A percentile compares a stretch with the other conserved stretches of the same genome.
Conservation (phyloP, 495 filamentous ascomycete species). For the Penicillium pancosmium region DNA sequence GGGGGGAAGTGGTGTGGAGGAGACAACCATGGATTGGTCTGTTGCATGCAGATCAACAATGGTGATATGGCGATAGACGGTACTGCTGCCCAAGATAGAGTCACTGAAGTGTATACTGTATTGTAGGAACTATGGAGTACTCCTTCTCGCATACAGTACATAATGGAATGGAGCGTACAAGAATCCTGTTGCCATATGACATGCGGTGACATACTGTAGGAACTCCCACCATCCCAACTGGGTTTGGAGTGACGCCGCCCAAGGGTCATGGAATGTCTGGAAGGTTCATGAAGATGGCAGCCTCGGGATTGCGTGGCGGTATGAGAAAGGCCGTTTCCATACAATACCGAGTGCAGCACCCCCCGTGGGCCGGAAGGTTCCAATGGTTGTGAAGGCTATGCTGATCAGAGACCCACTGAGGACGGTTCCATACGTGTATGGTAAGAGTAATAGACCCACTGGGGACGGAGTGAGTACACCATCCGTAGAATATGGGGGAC, state of each 20-base stretch:
- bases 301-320: slow-evolving; percentile 15
- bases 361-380: neutral
- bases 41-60: slow-evolving; percentile 15
- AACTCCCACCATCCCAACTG: neutral
- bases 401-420: neutral
- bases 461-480: neutral
- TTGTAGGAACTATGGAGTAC: neutral
- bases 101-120: neutral
- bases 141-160: neutral
- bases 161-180: neutral
- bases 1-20: neutral
- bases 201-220: slow-evolving; percentile 6
- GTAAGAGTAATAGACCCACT: neutral
- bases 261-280: slow-evolving; percentile 33
- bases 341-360: slow-evolving; percentile 5
- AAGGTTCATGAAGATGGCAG: slow-evolving; percentile 34
- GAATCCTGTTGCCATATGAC: slow-evolving; percentile 2
- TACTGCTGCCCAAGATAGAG: neutral
- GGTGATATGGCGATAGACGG: neutral
- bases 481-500: too few species aligned
- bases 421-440: neutral
- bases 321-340: slow-evolving; percentile 8
- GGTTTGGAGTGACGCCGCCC: slow-evolving; percentile 16
- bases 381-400: neutral
- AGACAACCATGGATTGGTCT: slow-evolving; percentile 9